Evolutionary conservation across 2,329 filamentous ascomycete species (phyloP).

Genomic region (Rhinocladiella mackenziei): DNA sequence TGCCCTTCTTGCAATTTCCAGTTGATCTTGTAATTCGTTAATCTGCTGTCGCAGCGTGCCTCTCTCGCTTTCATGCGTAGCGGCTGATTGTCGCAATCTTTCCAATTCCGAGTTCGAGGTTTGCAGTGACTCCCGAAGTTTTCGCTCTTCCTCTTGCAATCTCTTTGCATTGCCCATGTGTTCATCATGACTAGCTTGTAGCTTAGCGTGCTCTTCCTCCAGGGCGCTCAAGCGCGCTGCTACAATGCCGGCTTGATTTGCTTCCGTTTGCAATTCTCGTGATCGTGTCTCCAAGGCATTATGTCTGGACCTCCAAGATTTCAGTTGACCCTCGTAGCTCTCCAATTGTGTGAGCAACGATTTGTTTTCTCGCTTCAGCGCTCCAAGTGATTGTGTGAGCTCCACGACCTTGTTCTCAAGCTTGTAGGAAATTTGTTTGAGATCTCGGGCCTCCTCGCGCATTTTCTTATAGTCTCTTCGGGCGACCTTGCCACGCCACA

Average conservation of each 20-base stretch:
- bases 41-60: conserved; percentile 80
- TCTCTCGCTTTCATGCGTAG: conserved; percentile 79
- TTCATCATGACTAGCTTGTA: conserved; percentile 85
- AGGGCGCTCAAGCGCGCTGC: conserved; percentile 84
- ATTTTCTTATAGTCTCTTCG: conserved; percentile 82
- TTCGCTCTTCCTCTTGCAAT: conserved; percentile 89
- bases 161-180: conserved; percentile 86
- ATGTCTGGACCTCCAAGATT: conserved; percentile 90
- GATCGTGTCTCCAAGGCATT: conserved; percentile 83
- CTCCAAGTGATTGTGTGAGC: conserved; percentile 86
- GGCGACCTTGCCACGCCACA: conserved; percentile 83
- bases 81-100: conserved; percentile 68
- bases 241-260: conserved; percentile 94
- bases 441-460: conserved; percentile 91
- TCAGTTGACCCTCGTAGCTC: conserved; percentile 93
- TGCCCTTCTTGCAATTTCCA: conserved; percentile 78
- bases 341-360: conserved; percentile 80
- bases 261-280: conserved; percentile 92
- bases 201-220: conserved; percentile 92
- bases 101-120: conserved; percentile 77
- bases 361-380: conserved; percentile 94
- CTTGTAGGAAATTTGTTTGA: conserved; percentile 99
- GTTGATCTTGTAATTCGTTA: conserved; percentile 82
- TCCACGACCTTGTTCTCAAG: conserved; percentile 99
- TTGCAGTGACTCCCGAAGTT: conserved; percentile 76